These are phyloP conservation scores for Taphrina deformans DNA, from an alignment of 1,139 yeast species.

Conservation along the genomic window DNA sequence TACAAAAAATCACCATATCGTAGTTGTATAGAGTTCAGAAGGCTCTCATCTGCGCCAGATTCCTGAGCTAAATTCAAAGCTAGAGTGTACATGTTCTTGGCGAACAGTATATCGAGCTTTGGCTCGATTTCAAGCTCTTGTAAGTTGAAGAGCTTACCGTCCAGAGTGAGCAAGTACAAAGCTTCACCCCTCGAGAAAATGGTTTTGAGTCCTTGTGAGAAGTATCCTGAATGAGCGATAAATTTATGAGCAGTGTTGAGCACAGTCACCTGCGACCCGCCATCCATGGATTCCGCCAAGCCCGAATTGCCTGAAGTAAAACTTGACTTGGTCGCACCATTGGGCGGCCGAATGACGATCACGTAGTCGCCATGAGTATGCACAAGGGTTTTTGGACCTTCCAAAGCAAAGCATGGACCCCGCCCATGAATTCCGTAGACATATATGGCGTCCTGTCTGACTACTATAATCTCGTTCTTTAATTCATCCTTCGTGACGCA, in stretches of 20 bases:
- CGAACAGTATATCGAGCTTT: conserved; percentile 68
- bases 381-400: conserved; percentile 59
- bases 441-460: conserved; percentile 54
- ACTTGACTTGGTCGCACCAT: background rate
- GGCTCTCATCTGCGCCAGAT: conserved; percentile 47
- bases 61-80: conserved; percentile 71
- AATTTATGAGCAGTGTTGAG: conserved; percentile 70
- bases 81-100: conserved; percentile 67
- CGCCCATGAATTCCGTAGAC: conserved; percentile 60
- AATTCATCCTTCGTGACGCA: conserved; percentile 56
- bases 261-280: conserved; percentile 56
- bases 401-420: conserved; percentile 59
- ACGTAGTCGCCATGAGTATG: conserved; percentile 55
- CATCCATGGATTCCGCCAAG: conserved; percentile 37
- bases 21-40: conserved; percentile 58
- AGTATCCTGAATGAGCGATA: conserved; percentile 66
- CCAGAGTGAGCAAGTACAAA: conserved; percentile 64
- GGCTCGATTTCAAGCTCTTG: conserved; percentile 66
- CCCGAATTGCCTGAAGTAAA: conserved; percentile 18
- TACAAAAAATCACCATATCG: conserved; percentile 73
- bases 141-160: conserved; percentile 70
- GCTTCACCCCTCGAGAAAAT: conserved; percentile 59
- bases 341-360: conserved; percentile 55
- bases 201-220: conserved; percentile 62
- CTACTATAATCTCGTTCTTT: conserved; percentile 55